Base-by-base conservation (phyloP, 108 stramenopile genomes). In the Discostella stelligeroides region DNA sequence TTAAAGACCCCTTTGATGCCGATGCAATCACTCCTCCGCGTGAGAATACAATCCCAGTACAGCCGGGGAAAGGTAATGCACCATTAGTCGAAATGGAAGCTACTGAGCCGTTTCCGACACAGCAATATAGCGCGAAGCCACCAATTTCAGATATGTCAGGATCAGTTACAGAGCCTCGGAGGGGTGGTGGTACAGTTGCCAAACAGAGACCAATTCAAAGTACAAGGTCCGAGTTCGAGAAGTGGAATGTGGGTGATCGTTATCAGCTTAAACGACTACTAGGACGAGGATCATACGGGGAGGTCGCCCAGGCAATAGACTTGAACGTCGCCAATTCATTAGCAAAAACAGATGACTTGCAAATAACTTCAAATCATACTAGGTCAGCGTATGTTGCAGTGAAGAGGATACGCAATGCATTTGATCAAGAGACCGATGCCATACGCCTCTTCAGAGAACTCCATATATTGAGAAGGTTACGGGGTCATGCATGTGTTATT, bases 221-320 rank as follows among this genome's bases (percentile, higher is more conserved):
- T 13, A 14, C 41, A 18, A 70, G 66, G 30, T 28, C 69, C 21
- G 89, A 92, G 28, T 96, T 95, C 78, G 83, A 86, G 0, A 82
- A 88, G 42, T 98, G 97, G 97, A 85, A 89, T n/a, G 95, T 98
- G 28, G 95, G 95, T 9, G 84, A 85, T 63, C 87, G 95, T 21
- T 98, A 96, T 75, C 68, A 93, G 64, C 46, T 96, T 53, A 69
- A 89, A 45, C 76, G 96, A 23, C 85, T 94, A 46, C 80, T 99
- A 25, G 98, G 98, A 5, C 79, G 88, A 43, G 98, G 98, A 13
- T 92, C 92, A 11, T 99, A 99, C 63, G 98, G 98, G 7, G 95
- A 98, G 69, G 98, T 99, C 29, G 98, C 96, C 18, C 96, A 99
- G 79, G 97, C 96, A 15, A 63, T 84, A 28, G 97, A 99, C 76